phyloP scores from a whole-genome alignment of 2,329 filamentous ascomycete species.

The Aureobasidium pullulans region DNA sequence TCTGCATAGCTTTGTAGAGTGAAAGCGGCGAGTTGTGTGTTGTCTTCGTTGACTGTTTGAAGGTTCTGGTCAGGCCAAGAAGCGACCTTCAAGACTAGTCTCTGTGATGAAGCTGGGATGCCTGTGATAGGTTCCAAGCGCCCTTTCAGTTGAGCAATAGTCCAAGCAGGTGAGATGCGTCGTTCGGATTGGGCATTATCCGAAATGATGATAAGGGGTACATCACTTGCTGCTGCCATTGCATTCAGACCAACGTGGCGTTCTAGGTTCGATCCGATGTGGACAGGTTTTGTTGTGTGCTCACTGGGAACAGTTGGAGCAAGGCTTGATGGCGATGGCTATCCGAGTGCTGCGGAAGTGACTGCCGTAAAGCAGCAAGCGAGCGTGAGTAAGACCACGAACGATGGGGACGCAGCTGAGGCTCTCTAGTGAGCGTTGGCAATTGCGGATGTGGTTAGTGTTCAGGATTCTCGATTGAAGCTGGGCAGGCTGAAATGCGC shows the following conservation, averaged over 20 bases:
- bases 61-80: slow-evolving; percentile 58
- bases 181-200: slow-evolving; percentile 78
- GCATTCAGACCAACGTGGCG: background rate
- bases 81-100: slow-evolving; percentile 61
- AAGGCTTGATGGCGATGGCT: background rate
- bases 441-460: background rate
- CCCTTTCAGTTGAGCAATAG: slow-evolving; percentile 70
- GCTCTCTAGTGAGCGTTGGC: background rate
- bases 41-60: slow-evolving; percentile 66
- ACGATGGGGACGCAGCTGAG: background rate
- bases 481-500: background rate
- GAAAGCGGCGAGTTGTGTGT: slow-evolving; percentile 55
- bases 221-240: slow-evolving; percentile 52
- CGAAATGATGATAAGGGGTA: slow-evolving; percentile 67
- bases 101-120: slow-evolving; percentile 73
- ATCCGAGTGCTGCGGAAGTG: background rate
- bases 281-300: background rate
- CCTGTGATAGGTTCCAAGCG: slow-evolving; percentile 93
- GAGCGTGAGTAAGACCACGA: background rate
- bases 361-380: background rate
- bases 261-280: background rate
- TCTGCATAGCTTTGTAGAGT: slow-evolving; percentile 68
- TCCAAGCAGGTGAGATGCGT: slow-evolving; percentile 88
- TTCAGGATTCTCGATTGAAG: background rate
- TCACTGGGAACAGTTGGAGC: background rate